Evolutionary conservation across 257 asterid species (phyloP), one percentile per base, ranked within the genome.

Genomic region (Petunia axillaris): DNA sequence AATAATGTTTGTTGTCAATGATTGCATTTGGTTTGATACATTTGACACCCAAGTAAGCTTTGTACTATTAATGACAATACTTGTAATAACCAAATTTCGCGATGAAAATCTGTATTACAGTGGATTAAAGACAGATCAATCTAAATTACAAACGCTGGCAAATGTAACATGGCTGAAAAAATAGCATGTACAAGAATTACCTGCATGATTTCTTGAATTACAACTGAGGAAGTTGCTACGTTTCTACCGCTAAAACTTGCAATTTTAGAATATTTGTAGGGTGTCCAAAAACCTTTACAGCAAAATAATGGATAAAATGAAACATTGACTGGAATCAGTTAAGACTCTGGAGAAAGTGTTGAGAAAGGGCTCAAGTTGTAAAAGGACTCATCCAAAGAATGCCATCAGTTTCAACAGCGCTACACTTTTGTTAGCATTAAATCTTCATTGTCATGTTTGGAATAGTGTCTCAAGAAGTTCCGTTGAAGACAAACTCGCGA

Each of bases 381-480:
- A 73, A 73, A 71, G 11, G 36, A 1, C 35, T 52, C 15, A 10
- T 52, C 15, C 37, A 73, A 41, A 67, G 39, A 67, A 67, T 6
- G 39, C 3, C 38, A n/a, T 43, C 6, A 41, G 62, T 58, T 73
- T 73, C 78, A 50, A 14, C 78, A 50, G 3, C 50, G 46, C 78
- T 50, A 60, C 63, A 73, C 0, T 73, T 73, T 73, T 60, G 78
- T 73, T 73, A 73, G 78, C 36, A 9, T 73, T 13, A 6, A 25
- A 73, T 73, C 62, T 35, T 50, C 62, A 73, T 5, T 50, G 48
- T 73, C 78, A 73, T 73, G 63, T 73, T 80, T 83, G 64, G 83
- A 92, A 92, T 74, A 90, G 84, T 64, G 90, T 80, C 41, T 85
- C 82, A 9, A 87, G 88, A 36, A 88, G 83, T 77, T 87, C 78